A percentile compares a stretch with the other conserved stretches of the same genome.
These are phyloP conservation scores for Corymbia calophylla DNA, from an alignment of 441 rosid genomes.

Conservation along the genomic window DNA sequence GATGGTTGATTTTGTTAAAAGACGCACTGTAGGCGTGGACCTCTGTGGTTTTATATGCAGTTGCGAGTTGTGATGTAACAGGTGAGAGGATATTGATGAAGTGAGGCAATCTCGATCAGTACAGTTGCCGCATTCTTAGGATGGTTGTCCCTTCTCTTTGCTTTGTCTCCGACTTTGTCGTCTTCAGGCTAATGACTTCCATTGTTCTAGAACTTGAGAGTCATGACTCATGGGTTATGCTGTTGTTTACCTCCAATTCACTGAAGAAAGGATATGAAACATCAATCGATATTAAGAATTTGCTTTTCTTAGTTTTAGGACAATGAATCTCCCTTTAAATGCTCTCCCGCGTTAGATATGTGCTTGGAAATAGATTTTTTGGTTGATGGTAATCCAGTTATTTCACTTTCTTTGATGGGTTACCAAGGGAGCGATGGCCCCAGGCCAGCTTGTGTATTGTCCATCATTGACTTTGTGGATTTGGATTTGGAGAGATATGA, in stretches of 20 bases:
- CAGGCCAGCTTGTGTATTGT: not conserved
- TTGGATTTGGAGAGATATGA: not conserved
- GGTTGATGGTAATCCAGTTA: not conserved
- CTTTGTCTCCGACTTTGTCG: not conserved
- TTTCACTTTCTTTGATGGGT: not conserved
- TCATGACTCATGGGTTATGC: not conserved
- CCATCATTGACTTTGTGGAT: not conserved
- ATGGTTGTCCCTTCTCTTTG: not conserved
- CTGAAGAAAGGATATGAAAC: not conserved
- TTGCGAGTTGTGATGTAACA: not conserved
- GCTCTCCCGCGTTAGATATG: fast-evolving
- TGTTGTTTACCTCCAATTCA: not conserved
- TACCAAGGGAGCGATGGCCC: not conserved
- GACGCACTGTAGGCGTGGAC: fast-evolving
- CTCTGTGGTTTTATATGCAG: fast-evolving
- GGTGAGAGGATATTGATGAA: not conserved
- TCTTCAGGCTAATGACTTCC: not conserved
- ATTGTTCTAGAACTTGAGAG: not conserved
- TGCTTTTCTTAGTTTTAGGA: not conserved
- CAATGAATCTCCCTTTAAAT: not conserved
- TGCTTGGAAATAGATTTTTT: not conserved
- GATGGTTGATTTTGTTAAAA: not conserved
- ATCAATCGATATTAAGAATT: not conserved
- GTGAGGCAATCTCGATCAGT: not conserved
- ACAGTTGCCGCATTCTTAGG: not conserved